Base-by-base conservation (phyloP, 2,329 filamentous ascomycete species). In the Camptophora hylomeconis region DNA sequence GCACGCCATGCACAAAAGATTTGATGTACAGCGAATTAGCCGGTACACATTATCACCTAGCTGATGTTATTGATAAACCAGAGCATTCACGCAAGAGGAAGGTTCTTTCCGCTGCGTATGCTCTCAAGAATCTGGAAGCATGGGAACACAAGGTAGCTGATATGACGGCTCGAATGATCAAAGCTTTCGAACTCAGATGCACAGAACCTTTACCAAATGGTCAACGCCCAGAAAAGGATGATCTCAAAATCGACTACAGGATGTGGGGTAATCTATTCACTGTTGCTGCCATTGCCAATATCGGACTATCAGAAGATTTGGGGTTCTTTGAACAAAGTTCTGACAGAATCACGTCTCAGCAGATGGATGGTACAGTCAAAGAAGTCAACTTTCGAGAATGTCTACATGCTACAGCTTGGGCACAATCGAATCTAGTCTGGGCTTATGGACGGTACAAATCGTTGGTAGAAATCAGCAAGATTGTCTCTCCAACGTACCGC, bases 91-190 rank as follows among this genome's bases (percentile, higher is more conserved):
- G 48, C 1, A 58, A 57, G 34, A 39, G 54, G 5, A 56, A 54
- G 32, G 40, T 50, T 0, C 33, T 57, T 1, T 48, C 53, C 1
- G 44, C 42, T 10, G 53, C 51, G 1, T 57, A 51, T 32, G 50
- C 54, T 2, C 25, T 51, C 7, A 56, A 56, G 39, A 55, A 56
- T 16, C 43, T 58, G 1, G 51, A 56, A 22, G 40, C 44, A 4
- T 57, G 52, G 54, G 56, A 57, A 30, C 49, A 47, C 37, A 57
- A 56, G 25, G 52, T 58, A 3, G 49, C 49, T 7, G 50, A 55
- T 32, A 54, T 26, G 26, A 30, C 22, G 53, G 18, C 5, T 7
- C 8, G 25, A 6, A 11, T 33, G 25, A 28, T 33, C 14, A 20
- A 20, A 10, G 31, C 30, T 17, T 54, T 55, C 17, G 56, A 56